These are phyloP conservation scores for Pyrenochaeta sp. DNA, from an alignment of 2,329 filamentous ascomycete species.

Conservation along the genomic window DNA sequence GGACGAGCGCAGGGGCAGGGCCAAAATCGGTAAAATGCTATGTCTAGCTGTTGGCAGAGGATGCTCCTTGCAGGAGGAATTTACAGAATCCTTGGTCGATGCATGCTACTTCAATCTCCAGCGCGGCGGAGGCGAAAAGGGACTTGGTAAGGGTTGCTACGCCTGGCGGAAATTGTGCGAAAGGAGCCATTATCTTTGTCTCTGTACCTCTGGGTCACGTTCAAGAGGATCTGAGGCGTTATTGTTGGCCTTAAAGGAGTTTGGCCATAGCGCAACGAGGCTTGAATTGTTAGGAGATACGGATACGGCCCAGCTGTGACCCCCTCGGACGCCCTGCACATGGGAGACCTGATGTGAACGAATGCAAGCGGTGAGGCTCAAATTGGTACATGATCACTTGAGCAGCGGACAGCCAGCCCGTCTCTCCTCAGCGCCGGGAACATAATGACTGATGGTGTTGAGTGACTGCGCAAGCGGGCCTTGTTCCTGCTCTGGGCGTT, in stretches of 20 bases:
- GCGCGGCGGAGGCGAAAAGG: slow-evolving; percentile 26
- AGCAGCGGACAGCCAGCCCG: slow-evolving; percentile 19
- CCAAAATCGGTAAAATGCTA: slow-evolving; percentile 24
- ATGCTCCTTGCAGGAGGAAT: slow-evolving; percentile 25
- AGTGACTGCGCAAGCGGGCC: slow-evolving; percentile 7
- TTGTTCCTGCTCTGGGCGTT: slow-evolving; percentile 5
- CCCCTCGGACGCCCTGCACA: slow-evolving; percentile 26
- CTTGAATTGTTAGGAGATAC: slow-evolving; percentile 31
- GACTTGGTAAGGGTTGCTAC: slow-evolving; percentile 12
- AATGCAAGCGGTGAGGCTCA: slow-evolving; percentile 22
- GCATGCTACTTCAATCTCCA: slow-evolving; percentile 17
- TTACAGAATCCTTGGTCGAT: slow-evolving; percentile 17
- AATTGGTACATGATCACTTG: slow-evolving; percentile 16
- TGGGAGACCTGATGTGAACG: slow-evolving; percentile 27
- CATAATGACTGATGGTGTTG: neutral
- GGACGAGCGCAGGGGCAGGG: slow-evolving; percentile 29
- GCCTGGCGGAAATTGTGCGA: slow-evolving; percentile 34
- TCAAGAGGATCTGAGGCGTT: slow-evolving; percentile 29
- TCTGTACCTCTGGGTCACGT: slow-evolving; percentile 19
- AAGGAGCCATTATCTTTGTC: slow-evolving; percentile 23
- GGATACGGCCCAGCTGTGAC: slow-evolving; percentile 30
- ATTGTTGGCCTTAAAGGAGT: slow-evolving; percentile 28
- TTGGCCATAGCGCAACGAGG: slow-evolving; percentile 30
- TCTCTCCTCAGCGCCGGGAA: slow-evolving; percentile 23
- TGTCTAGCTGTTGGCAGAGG: slow-evolving; percentile 28